Base-by-base conservation (phyloP, 2,329 filamentous ascomycete species). In the Aspergillus sp. region DNA sequence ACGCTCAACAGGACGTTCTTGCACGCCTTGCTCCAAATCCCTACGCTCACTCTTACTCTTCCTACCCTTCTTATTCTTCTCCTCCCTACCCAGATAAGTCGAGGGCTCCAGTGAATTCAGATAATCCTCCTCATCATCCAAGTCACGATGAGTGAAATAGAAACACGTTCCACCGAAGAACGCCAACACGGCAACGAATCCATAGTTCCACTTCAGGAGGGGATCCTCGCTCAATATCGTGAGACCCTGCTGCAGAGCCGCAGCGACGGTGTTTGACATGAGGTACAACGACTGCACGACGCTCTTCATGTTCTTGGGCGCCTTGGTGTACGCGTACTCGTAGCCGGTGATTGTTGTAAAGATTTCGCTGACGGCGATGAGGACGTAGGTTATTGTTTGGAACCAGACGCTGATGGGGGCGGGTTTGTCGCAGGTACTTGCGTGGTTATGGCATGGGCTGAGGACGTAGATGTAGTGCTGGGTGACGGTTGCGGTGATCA, bases 251-350 rank as follows among this genome's bases (percentile, higher is more conserved):
- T 86, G 87, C 48, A 92, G 76, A 43, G 89, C 88, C 40, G 84
- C 80, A 1, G 85, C 84, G 61, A 91, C 80, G 57, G 88, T 88
- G 31, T 80, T 86, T 81, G 85, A 90, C 77, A 89, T 87, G 45
- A 90, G 80, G 73, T 85, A 87, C 66, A 90, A 77, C 27, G 83
- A 83, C 72, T 77, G 79, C 9, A 92, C 88, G 64, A 53, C 33
- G 8, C 85, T 88, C 67, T 88, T 87, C 89, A 92, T 92, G 77
- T 90, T 91, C 71, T 83, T 85, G 35, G 89, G 89, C 0, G 88
- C 88, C 75, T 90, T 90, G 67, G 86, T 87, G 77, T 86, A 91
- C 33, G 89, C 89, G 65, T 90, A 90, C 71, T 91, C 89, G 66
- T 88, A 84, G 1, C 85, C 86, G 0, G 83, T 85, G 64, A 85